Evolutionary conservation across 805 yeast genomes (phyloP).

Genomic region (Pichia cabralensis): DNA sequence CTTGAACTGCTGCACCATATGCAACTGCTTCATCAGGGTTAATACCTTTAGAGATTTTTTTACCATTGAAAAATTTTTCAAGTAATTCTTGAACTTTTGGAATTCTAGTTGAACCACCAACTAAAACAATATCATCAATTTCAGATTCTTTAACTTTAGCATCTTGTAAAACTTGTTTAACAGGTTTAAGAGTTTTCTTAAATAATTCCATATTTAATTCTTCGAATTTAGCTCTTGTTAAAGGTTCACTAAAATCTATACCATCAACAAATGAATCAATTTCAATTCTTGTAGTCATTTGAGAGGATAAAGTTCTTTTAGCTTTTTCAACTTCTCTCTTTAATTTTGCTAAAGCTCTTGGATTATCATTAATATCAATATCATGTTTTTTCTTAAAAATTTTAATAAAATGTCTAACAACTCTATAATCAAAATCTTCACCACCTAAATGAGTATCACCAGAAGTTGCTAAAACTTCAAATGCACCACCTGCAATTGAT

Average conservation of each 20-base stretch:
- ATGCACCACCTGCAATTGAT: constrained; percentile 84
- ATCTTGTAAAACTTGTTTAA: constrained; percentile 90
- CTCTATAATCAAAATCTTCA: constrained; percentile 88
- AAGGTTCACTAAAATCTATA: constrained; percentile 87
- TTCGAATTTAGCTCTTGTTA: constrained; percentile 96
- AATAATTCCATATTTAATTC: constrained; percentile 88
- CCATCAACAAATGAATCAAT: constrained; percentile 93
- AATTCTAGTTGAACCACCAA: constrained; percentile 99
- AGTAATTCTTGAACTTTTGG: constrained; percentile 95
- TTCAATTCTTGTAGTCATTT: constrained; percentile 92
- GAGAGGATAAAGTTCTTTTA: constrained; percentile 90
- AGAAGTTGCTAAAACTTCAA: constrained; percentile 87
- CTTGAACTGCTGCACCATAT: constrained; percentile 98
- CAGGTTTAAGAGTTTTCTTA: constrained; percentile 92
- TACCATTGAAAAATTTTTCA: constrained; percentile 84
- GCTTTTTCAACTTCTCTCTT: constrained; percentile 99
- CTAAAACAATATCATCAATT: constrained; percentile 89
- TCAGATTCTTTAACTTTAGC: constrained; percentile 81
- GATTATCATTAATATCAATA: constrained; percentile 72
- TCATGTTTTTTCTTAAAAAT: constrained; percentile 87
- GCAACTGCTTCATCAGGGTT: constrained; percentile 99
- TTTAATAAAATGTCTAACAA: constrained; percentile 78
- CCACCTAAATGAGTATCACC: constrained; percentile 98
- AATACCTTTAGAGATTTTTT: constrained; percentile 93
- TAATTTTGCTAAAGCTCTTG: constrained; percentile 83